These are phyloP conservation scores for Talaromyces sp. DNA, from an alignment of 2,329 filamentous ascomycete species.

Conservation along the genomic window DNA sequence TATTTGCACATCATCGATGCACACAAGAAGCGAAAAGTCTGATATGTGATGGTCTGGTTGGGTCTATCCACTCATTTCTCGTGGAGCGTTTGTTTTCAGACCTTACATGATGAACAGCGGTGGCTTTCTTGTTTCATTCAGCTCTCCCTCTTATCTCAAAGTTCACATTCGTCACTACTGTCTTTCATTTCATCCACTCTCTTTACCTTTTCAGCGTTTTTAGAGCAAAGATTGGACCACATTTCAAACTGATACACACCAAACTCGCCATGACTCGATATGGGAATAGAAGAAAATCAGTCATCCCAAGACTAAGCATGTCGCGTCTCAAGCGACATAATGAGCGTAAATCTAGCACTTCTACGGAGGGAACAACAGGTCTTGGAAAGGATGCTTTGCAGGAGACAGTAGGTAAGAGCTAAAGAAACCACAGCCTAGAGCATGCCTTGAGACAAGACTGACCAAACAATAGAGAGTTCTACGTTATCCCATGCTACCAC, in stretches of 20 bases:
- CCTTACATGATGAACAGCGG: not conserved
- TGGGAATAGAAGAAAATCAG: not conserved
- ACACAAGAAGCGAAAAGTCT: not conserved
- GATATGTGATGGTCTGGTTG: not conserved
- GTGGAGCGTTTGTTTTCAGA: not conserved
- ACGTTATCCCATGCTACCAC: not conserved
- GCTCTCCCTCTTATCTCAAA: not conserved
- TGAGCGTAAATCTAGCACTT: not conserved
- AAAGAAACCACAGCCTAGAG: not conserved
- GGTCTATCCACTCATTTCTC: not conserved
- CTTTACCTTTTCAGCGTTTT: not conserved
- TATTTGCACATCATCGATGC: not conserved
- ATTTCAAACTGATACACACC: not conserved
- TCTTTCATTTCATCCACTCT: not conserved
- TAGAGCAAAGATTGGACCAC: not conserved
- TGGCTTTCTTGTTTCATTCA: not conserved
- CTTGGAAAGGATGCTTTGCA: not conserved
- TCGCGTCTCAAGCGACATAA: conserved; percentile 5
- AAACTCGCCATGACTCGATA: conserved; percentile 3
- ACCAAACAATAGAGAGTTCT: not conserved
- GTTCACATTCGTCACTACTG: not conserved
- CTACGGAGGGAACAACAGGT: not conserved
- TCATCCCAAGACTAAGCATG: conserved; percentile 9
- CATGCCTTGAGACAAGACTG: not conserved
- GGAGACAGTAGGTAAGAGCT: not conserved